A percentile compares a stretch with the other conserved stretches of the same genome.
Evolutionary conservation across 306 rosid genomes (phyloP).

Genomic region (Erythrophleum fordii): DNA sequence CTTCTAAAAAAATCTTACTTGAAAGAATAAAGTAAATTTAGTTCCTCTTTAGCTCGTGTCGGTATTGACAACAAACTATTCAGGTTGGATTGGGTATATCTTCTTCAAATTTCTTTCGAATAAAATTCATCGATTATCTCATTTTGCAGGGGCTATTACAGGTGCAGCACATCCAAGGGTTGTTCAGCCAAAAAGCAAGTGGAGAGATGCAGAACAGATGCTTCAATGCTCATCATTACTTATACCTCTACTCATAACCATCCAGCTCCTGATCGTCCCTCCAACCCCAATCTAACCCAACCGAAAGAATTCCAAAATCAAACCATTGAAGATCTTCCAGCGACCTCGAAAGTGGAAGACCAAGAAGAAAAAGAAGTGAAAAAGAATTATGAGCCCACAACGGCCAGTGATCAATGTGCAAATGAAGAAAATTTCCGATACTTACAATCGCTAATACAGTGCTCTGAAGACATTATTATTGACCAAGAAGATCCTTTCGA

Average conservation of each 20-base stretch:
- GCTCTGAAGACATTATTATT: constrained; percentile 45
- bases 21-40: background rate
- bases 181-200: constrained; percentile 95
- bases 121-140: background rate
- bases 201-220: constrained; percentile 90
- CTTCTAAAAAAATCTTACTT: background rate
- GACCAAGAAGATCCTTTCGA: constrained; percentile 63
- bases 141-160: constrained; percentile 76
- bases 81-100: background rate
- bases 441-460: constrained; percentile 54
- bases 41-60: background rate
- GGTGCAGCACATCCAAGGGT: constrained; percentile 90
- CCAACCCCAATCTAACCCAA: constrained; percentile 41
- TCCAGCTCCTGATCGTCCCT: constrained; percentile 61
- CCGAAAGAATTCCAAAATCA: constrained; percentile 44
- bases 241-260: constrained; percentile 84
- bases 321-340: constrained; percentile 38
- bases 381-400: constrained; percentile 14
- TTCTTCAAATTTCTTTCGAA: background rate
- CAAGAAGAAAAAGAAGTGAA: constrained; percentile 37
- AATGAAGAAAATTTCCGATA: constrained; percentile 54
- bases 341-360: constrained; percentile 41
- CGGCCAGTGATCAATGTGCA: constrained; percentile 24
- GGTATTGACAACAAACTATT: background rate
- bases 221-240: constrained; percentile 81